Percentiles rank a stretch among this genome's conserved stretches.
Conservation (phyloP, 257 asterid species). For the Nicotiana benthamiana region DNA sequence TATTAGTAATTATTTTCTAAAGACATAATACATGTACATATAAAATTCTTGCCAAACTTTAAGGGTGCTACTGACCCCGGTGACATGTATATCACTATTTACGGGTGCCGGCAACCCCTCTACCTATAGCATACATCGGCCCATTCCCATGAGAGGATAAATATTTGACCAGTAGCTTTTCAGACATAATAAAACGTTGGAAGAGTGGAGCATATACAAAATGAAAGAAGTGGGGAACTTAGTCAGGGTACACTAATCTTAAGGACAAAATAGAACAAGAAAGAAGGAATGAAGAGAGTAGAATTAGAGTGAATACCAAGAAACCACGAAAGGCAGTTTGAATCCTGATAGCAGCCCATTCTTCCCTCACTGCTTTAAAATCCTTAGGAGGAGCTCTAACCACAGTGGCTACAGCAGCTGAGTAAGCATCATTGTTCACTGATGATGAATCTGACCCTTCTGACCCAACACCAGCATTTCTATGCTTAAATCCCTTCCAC, state of each 20-base stretch:
- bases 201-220: neutral
- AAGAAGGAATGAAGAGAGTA: neutral
- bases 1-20: no score
- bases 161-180: neutral
- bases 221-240: neutral
- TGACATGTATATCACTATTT: no score
- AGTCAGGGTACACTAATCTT: neutral
- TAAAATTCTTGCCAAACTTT: no score
- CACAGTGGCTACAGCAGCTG: slow-evolving; percentile 82
- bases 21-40: no score
- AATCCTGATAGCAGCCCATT: slow-evolving; percentile 94
- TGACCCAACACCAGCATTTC: slow-evolving; percentile 26
- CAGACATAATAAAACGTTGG: neutral
- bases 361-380: slow-evolving; percentile 66
- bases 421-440: slow-evolving; percentile 52
- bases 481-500: slow-evolving; percentile 49
- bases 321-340: slow-evolving; percentile 91
- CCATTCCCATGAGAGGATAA: neutral
- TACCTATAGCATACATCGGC: no score
- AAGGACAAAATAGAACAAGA: neutral
- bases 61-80: no score
- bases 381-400: slow-evolving; percentile 87
- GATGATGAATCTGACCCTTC: slow-evolving; percentile 53
- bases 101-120: no score
- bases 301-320: slow-evolving; percentile 35